Percentiles rank a stretch among this genome's conserved stretches.
These are phyloP conservation scores for Talaromyces albobiverticillius DNA, from an alignment of 2,329 filamentous ascomycete species.

Conservation along the genomic window DNA sequence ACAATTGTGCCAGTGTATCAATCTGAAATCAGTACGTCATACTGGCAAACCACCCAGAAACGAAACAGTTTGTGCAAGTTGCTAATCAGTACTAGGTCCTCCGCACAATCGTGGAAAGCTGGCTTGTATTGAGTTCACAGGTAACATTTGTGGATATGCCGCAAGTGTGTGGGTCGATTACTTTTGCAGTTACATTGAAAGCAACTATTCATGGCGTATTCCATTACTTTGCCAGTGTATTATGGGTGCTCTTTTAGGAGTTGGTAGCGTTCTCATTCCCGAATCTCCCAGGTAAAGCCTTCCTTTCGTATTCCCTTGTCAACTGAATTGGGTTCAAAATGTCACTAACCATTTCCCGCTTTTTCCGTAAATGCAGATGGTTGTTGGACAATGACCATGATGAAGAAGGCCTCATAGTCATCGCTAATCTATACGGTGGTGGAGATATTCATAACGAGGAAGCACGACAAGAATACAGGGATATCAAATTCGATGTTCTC, in stretches of 20 bases:
- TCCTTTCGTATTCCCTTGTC: neutral
- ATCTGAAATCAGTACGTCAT: constrained; percentile 64
- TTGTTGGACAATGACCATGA: constrained; percentile 96
- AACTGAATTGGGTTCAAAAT: constrained; percentile 27
- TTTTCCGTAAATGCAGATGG: constrained; percentile 61
- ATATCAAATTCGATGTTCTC: constrained; percentile 98
- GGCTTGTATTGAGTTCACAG: constrained; percentile 96
- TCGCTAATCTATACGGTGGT: constrained; percentile 93
- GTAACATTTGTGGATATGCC: constrained; percentile 93
- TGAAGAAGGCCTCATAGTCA: constrained; percentile 96
- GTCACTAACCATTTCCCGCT: neutral
- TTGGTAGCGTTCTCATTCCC: constrained; percentile 89
- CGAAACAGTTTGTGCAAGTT: neutral
- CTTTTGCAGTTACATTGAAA: constrained; percentile 86
- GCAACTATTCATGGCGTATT: constrained; percentile 82
- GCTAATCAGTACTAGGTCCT: constrained; percentile 57
- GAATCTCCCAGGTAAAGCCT: constrained; percentile 77
- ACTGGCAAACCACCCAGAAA: neutral
- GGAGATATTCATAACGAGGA: constrained; percentile 93
- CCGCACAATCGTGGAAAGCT: constrained; percentile 94
- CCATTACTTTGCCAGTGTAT: constrained; percentile 89
- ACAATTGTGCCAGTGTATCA: constrained; percentile 94
- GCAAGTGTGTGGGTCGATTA: constrained; percentile 99
- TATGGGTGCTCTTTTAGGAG: constrained; percentile 81
- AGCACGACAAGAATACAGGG: constrained; percentile 91